Conservation (phyloP, 768 basidiomycete genomes). For the Rhodotorula toruloides region DNA sequence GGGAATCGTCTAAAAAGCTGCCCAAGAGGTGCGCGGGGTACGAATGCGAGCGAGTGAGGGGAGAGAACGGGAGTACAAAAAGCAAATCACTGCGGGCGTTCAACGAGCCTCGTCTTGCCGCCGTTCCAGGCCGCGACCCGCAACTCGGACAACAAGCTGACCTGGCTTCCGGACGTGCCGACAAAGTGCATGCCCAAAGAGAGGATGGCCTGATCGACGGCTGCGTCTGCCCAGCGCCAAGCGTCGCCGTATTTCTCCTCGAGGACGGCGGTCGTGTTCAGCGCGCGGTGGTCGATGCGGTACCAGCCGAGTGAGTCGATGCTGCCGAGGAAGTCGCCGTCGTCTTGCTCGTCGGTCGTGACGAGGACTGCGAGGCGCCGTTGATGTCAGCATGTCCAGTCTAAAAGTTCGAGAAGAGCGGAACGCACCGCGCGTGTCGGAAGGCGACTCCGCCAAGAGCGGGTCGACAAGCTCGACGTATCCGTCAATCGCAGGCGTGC, state of each 20-base stretch:
- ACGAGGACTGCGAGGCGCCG: constrained; percentile 17
- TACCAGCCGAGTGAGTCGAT: constrained; percentile 33
- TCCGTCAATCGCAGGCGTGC: constrained; percentile 15
- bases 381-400: background rate
- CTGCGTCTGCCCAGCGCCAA: constrained; percentile 28
- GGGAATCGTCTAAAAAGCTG: too few relatives aligned
- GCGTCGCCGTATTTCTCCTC: constrained; percentile 22
- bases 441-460: background rate
- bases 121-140: constrained; percentile 36
- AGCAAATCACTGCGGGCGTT: too few relatives aligned
- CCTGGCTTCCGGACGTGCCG: constrained; percentile 31
- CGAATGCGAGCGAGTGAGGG: too few relatives aligned
- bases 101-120: constrained; percentile 18
- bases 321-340: constrained; percentile 20
- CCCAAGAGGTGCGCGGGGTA: too few relatives aligned
- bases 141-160: constrained; percentile 21
- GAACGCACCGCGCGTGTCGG: constrained; percentile 5
- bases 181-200: constrained; percentile 22
- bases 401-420: too few relatives aligned
- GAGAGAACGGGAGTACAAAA: too few relatives aligned
- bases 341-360: constrained; percentile 35
- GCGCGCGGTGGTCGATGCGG: constrained; percentile 29
- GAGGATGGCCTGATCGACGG: constrained; percentile 34
- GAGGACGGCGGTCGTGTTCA: constrained; percentile 10
- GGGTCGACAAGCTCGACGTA: constrained; percentile 22